Conservation (phyloP, 1,284 basidiomycete species). For the Ustilago nuda region DNA sequence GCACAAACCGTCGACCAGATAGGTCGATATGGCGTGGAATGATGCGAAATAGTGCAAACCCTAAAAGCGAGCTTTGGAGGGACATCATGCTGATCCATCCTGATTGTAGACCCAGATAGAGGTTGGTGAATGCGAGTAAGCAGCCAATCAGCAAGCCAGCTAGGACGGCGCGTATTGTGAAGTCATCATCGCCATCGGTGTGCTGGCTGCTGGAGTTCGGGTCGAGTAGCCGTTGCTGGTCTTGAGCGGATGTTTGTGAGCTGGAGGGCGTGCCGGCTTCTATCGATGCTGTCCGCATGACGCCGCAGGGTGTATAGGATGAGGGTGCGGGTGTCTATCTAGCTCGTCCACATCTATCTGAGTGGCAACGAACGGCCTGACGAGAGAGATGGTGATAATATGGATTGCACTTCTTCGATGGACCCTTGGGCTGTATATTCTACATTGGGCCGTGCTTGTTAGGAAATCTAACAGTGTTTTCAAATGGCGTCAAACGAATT, state of each 20-base stretch:
- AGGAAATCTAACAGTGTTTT: neutral
- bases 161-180: constrained; percentile 71
- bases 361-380: too few relatives aligned
- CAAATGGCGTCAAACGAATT: constrained; percentile 7
- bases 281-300: constrained; percentile 17
- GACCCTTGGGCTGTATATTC: constrained; percentile 16
- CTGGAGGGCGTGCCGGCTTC: neutral
- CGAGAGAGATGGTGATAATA: neutral
- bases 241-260: neutral
- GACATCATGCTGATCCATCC: constrained; percentile 91
- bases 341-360: neutral
- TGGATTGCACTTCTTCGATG: neutral
- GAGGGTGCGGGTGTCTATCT: too few relatives aligned
- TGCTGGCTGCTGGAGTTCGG: neutral
- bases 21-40: constrained; percentile 69
- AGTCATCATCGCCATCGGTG: constrained; percentile 31
- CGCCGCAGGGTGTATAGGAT: neutral
- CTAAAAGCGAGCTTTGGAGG: constrained; percentile 89
- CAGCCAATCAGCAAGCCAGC: constrained; percentile 79
- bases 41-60: constrained; percentile 83
- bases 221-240: neutral
- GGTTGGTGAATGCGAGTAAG: constrained; percentile 80
- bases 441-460: neutral
- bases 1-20: constrained; percentile 21
- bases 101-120: constrained; percentile 81